Percentiles rank a stretch among this genome's conserved stretches.
phyloP scores from a whole-genome alignment of 352 stramenopile genomes.

The Globisporangium solare region DNA sequence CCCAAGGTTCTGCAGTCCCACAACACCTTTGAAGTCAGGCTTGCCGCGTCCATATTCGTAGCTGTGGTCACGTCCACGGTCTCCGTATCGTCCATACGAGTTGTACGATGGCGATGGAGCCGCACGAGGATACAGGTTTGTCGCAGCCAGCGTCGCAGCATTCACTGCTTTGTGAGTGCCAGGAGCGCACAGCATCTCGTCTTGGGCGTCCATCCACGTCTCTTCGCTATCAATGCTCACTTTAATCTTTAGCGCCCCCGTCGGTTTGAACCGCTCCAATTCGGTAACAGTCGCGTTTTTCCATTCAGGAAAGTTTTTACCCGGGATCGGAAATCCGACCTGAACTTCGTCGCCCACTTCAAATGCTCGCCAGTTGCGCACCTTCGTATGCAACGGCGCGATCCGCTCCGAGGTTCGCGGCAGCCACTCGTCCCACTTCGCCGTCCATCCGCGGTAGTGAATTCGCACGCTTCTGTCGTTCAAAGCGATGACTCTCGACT shows the following conservation, averaged over 20 bases:
- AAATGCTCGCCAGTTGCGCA: conserved; percentile 71
- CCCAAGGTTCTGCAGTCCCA: conserved; percentile 69
- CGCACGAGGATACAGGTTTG: neutral
- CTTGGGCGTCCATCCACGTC: conserved; percentile 51
- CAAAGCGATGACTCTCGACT: conserved; percentile 54
- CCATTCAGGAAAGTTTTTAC: conserved; percentile 59
- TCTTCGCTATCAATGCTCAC: conserved; percentile 41
- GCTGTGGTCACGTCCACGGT: conserved; percentile 26
- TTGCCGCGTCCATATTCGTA: conserved; percentile 47
- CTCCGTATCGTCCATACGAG: conserved; percentile 24
- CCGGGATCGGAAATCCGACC: conserved; percentile 29
- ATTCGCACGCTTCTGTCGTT: conserved; percentile 67
- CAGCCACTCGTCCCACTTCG: conserved; percentile 97
- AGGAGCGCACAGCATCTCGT: conserved; percentile 55
- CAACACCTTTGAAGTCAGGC: conserved; percentile 53
- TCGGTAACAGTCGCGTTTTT: conserved; percentile 38
- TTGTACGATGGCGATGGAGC: conserved; percentile 18
- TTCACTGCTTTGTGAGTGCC: conserved; percentile 60
- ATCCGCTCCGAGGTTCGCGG: conserved; percentile 83
- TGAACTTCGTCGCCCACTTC: conserved; percentile 45
- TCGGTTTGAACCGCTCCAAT: conserved; percentile 18
- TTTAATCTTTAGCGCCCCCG: conserved; percentile 30
- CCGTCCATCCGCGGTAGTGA: conserved; percentile 96
- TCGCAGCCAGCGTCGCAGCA: conserved; percentile 12
- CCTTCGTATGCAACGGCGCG: conserved; percentile 85